Evolutionary conservation across 2,329 filamentous ascomycete genomes (phyloP).

Genomic region (Neofusicoccum laricinum): DNA sequence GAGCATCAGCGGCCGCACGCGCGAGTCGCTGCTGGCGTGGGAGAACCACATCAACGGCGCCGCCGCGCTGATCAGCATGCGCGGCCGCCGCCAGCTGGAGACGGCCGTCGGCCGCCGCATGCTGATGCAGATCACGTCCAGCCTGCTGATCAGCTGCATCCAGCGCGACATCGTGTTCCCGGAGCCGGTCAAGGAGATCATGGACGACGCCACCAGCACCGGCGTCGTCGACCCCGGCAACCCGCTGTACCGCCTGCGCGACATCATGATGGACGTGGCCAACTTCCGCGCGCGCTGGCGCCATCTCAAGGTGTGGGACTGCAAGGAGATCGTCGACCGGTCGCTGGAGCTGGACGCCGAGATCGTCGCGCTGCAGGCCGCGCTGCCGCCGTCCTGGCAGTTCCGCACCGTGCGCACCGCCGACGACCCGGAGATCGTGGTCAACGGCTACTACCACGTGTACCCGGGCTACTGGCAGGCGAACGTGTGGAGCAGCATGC

Average conservation of each 20-base stretch:
- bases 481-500: constrained; percentile 32
- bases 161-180: constrained; percentile 7
- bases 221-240: not conserved
- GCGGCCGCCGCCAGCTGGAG: constrained; percentile 28
- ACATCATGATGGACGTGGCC: constrained; percentile 4
- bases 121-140: constrained; percentile 30
- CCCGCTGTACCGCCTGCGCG: constrained; percentile 1
- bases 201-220: not conserved
- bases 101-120: constrained; percentile 24
- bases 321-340: not conserved
- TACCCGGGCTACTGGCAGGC: constrained; percentile 31
- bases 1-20: constrained; percentile 27
- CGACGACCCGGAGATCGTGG: constrained; percentile 20
- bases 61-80: constrained; percentile 29
- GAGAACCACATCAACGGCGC: constrained; percentile 33
- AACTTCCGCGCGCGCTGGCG: constrained; percentile 4
- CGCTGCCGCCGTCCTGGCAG: not conserved
- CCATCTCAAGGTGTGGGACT: not conserved
- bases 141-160: constrained; percentile 21
- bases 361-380: not conserved
- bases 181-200: not conserved
- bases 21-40: constrained; percentile 30
- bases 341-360: not conserved
- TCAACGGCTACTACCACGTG: constrained; percentile 27
- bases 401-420: not conserved